Evolutionary conservation across 805 yeast genomes (phyloP), one percentile per base, ranked within the genome.

Genomic region (Cyberlindnera suaveolens): DNA sequence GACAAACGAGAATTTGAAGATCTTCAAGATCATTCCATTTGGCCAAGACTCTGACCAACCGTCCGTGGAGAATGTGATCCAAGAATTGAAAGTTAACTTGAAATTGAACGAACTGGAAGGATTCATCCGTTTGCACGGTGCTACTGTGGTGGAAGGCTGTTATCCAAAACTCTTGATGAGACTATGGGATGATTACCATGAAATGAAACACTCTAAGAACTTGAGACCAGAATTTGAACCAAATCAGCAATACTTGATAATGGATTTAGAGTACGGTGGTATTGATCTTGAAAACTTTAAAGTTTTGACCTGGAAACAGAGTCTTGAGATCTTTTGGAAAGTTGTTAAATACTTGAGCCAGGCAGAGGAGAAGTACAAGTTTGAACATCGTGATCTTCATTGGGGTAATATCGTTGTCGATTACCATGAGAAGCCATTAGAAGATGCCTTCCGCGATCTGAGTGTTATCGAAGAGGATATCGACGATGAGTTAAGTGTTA

Each of bases 321-420:
- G 71, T 3, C 50, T 52, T 36, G 65, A 56, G 9, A 70, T 83
- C 1, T 80, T 83, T 51, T 74, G 80, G 77, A 70, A 70, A 47
- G 63, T 78, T 20, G 77, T 68, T 2, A 58, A 64, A n/a, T 60
- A 68, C 5, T 60, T 83, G 20, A 70, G 74, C 20, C 61, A 61
- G 9, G 82, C 78, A 1, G 89, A 84, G 58, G 58, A 64, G 14
- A 55, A 63, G 31, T 64, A 65, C 46, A 67, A 72, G 47, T 82
- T 82, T 60, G 90, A 83, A 60, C 91, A 84, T 53, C 68, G 91
- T 38, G 86, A 83, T 58, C 60, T 84, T 45, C 83, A 80, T 48
- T 70, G 83, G 72, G 81, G 82, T 11, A 83, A 83, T 53, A 65
- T 83, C 41, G 63, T 80, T 14, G 64, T 83, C 15, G 67, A 67